phyloP scores from a whole-genome alignment of 176 grass and related monocot species.

The Leersia perrieri region DNA sequence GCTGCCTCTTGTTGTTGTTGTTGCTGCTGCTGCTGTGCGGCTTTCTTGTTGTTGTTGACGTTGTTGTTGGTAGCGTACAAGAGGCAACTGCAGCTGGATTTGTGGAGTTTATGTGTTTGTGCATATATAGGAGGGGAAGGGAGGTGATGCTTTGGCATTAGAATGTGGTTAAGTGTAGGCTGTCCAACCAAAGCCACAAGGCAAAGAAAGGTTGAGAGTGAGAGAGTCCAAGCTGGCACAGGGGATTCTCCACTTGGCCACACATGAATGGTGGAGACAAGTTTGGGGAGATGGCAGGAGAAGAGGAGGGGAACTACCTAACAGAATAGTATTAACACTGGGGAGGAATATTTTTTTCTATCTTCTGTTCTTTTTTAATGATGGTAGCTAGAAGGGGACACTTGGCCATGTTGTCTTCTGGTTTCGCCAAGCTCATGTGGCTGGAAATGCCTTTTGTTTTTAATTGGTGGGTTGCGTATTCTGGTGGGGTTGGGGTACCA shows the following conservation, averaged over 20 bases:
- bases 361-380: neutral
- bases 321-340: neutral
- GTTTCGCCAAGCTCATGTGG: conserved; percentile 35
- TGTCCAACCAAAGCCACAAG: conserved; percentile 41
- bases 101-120: conserved; percentile 32
- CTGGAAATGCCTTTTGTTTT: conserved; percentile 1
- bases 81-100: conserved; percentile 24
- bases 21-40: no score
- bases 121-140: conserved; percentile 10
- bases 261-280: conserved; percentile 5
- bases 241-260: conserved; percentile 36
- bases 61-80: neutral
- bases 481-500: neutral
- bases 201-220: conserved; percentile 7
- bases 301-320: neutral
- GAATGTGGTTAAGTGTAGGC: conserved; percentile 28
- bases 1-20: conserved; percentile 10
- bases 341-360: neutral
- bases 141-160: neutral
- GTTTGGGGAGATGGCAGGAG: conserved; percentile 3
- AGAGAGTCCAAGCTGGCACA: conserved; percentile 36
- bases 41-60: conserved; percentile 8
- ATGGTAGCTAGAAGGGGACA: neutral
- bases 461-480: neutral
- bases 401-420: conserved; percentile 19